phyloP scores from a whole-genome alignment of 345 rosid species.

The Litchi chinensis region DNA sequence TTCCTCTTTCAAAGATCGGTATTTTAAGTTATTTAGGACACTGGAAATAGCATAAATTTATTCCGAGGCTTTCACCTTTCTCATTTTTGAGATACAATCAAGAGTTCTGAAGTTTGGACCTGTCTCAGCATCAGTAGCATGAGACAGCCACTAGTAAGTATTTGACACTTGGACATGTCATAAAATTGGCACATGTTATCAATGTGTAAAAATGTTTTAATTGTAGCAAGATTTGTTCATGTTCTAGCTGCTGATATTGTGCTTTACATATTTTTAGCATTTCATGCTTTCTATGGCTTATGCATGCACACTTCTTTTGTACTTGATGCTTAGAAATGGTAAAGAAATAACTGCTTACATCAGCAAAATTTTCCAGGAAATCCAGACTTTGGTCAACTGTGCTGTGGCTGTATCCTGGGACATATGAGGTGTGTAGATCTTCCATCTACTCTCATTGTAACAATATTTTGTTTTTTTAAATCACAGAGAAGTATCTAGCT shows the following conservation, averaged over 20 bases:
- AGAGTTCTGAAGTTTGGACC: neutral
- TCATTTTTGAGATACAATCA: neutral
- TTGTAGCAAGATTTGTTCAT: neutral
- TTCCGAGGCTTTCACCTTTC: neutral
- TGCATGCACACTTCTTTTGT: neutral
- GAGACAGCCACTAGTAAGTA: neutral
- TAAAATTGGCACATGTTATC: neutral
- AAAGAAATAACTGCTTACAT: neutral
- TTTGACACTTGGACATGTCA: neutral
- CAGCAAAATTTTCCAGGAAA: conserved; percentile 49
- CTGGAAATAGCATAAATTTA: neutral
- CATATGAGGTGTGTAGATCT: conserved; percentile 59
- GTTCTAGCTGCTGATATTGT: neutral
- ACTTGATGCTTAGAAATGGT: conserved; percentile 11
- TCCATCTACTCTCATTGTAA: neutral
- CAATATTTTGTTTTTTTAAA: neutral
- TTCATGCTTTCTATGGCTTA: neutral
- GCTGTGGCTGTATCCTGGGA: conserved; percentile 97
- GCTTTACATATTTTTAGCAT: neutral
- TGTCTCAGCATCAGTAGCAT: neutral
- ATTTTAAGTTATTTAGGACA: neutral
- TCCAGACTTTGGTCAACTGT: conserved; percentile 66
- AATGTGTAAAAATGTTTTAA: neutral
- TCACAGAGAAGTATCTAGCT: neutral
- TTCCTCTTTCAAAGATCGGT: neutral